Evolutionary conservation across 768 basidiomycete genomes (phyloP), one percentile per base, ranked within the genome.

Genomic region (Collybiopsis luxurians): DNA sequence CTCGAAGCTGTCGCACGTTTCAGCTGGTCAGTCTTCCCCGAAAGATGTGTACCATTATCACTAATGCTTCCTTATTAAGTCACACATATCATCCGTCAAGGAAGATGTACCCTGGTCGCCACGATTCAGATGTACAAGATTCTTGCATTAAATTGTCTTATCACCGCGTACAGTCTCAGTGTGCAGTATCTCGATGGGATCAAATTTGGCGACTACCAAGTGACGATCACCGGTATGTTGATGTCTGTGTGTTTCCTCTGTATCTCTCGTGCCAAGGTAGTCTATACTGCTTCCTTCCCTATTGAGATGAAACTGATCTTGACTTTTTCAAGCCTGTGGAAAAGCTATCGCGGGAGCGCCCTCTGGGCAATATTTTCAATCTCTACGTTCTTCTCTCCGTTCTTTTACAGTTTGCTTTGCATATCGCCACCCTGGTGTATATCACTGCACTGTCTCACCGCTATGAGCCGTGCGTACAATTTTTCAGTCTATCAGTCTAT

Each of bases 91-190:
- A 97, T 99, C 63, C 86, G 97, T 19, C 97, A 98, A 73, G 97
- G 97, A 23, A 92, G 97, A 27, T 98, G 97, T 76, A 99, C 97
- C 1, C 85, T 99, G 17, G 97, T 98, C 44, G 97, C 97, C 2
- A 99, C 97, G 2, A 90, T 96, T 53, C 97, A 99, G 74, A 99
- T 99, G 97, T 99, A 98, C 85, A 97, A 98, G 78, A 99, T 99
- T 63, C 78, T 99, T 36, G 97, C 96, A 1, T 75, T 99, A 55
- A 99, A 98, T 69, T 98, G 97, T 67, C 78, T 99, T 40, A 99
- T 98, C 72, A 96, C 95, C 2, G 97, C 97, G n/a, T 98, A 96
- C 75, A 95, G 92, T 69, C 78, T 98, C 59, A 95, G 92, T 63
- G 97, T 98, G 28, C 95, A 96, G 70, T 98, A 99, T 67, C 79